Conservation (phyloP, 306 rosid species). For the Fragaria ananassa region DNA sequence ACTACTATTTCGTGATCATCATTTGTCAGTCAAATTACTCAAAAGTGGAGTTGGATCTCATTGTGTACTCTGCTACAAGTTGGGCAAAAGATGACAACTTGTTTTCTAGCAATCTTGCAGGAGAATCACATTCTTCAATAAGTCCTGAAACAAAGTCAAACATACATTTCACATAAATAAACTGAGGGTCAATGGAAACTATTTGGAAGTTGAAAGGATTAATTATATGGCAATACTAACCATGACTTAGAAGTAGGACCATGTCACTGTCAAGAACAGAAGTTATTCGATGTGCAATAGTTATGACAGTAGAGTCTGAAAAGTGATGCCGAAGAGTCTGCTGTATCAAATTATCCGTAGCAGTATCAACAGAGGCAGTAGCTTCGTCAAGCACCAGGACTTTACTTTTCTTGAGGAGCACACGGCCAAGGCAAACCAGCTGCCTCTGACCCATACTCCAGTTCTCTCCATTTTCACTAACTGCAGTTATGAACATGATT, state of each 20-base stretch:
- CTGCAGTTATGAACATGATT: conserved; percentile 29
- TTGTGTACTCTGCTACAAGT: conserved; percentile 79
- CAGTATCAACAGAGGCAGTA: conserved; percentile 84
- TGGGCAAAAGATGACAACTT: conserved; percentile 73
- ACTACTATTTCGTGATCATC: conserved; percentile 22
- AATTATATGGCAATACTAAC: conserved; percentile 24
- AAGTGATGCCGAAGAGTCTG: conserved; percentile 66
- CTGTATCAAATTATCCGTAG: conserved; percentile 87
- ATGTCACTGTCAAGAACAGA: conserved; percentile 75
- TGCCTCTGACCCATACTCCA: conserved; percentile 99
- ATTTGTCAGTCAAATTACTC: conserved; percentile 11
- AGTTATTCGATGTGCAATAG: conserved; percentile 83
- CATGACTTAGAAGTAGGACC: conserved; percentile 79
- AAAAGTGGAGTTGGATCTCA: conserved; percentile 47
- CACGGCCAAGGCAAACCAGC: conserved; percentile 83
- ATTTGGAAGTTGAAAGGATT: not conserved
- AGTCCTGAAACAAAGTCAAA: conserved; percentile 47
- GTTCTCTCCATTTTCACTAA: conserved; percentile 78
- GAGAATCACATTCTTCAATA: conserved; percentile 66
- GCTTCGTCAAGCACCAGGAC: conserved; percentile 90
- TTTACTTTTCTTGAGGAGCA: conserved; percentile 73
- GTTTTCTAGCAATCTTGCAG: conserved; percentile 58
- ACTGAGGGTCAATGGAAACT: not conserved
- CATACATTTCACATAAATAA: not conserved
- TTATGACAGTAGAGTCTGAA: conserved; percentile 57